phyloP scores from a whole-genome alignment of 371 early-diverging fungal species.

The Mucor sp. region DNA sequence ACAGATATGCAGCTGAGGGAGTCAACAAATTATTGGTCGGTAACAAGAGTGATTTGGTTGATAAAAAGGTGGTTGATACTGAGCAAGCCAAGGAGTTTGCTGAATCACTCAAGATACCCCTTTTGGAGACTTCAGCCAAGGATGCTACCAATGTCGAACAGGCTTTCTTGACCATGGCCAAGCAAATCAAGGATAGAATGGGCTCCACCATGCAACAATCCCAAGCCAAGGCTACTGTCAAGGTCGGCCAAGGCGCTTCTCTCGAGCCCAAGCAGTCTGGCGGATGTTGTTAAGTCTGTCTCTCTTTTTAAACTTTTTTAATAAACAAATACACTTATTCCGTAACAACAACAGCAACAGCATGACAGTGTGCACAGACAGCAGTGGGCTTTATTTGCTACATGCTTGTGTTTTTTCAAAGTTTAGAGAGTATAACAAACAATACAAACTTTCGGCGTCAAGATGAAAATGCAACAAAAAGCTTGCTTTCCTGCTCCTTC shows the following conservation, averaged over 20 bases:
- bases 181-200: constrained; percentile 79
- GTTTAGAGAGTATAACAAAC: not conserved
- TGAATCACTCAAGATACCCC: constrained; percentile 81
- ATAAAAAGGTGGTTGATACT: constrained; percentile 83
- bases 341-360: not conserved
- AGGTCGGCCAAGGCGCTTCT: constrained; percentile 53
- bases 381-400: not conserved
- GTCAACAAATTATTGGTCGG: constrained; percentile 98
- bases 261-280: constrained; percentile 52
- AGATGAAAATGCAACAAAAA: not conserved
- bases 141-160: constrained; percentile 94
- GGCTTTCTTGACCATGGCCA: constrained; percentile 95
- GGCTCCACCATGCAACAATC: constrained; percentile 37
- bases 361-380: constrained; percentile 6
- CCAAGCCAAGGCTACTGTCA: constrained; percentile 51
- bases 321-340: constrained; percentile 4
- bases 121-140: constrained; percentile 96
- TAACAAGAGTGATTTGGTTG: constrained; percentile 98
- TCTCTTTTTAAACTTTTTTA: not conserved
- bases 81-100: constrained; percentile 86
- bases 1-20: constrained; percentile 61
- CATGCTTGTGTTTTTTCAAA: not conserved
- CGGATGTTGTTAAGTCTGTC: constrained; percentile 51
- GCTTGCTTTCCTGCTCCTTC: not conserved
- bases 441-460: not conserved